Conservation (phyloP, 2,329 filamentous ascomycete species). For the Gliomastix tumulicola region DNA sequence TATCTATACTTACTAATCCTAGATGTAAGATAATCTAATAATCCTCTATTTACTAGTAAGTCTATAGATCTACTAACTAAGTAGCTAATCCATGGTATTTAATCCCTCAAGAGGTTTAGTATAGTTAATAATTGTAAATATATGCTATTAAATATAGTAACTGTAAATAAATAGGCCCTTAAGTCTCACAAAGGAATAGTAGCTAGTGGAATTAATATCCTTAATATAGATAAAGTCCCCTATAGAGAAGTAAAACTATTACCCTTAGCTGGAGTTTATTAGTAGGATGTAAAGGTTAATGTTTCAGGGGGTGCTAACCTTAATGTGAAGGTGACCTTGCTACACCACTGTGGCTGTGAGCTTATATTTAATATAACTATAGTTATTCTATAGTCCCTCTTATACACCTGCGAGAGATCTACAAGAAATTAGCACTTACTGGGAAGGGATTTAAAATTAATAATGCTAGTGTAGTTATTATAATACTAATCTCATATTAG, state of each 20-base stretch:
- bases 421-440: not conserved
- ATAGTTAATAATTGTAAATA: not conserved
- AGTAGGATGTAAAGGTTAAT: not conserved
- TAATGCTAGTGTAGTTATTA: not conserved
- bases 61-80: not conserved
- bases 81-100: not conserved
- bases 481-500: not conserved
- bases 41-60: conserved; percentile 1
- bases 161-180: conserved; percentile 1
- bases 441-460: not conserved
- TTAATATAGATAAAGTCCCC: not conserved
- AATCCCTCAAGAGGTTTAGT: not conserved
- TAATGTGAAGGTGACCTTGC: not conserved
- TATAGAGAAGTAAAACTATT: not conserved
- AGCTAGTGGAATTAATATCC: no score
- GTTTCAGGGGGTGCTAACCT: not conserved
- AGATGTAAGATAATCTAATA: conserved; percentile 1
- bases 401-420: not conserved
- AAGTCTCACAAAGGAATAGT: not conserved
- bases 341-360: not conserved
- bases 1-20: not conserved
- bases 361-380: not conserved
- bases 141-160: not conserved
- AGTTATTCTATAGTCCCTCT: not conserved
- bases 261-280: not conserved